Conservation (phyloP, 2,329 filamentous ascomycete genomes). For the Simplicillium aogashimaense region DNA sequence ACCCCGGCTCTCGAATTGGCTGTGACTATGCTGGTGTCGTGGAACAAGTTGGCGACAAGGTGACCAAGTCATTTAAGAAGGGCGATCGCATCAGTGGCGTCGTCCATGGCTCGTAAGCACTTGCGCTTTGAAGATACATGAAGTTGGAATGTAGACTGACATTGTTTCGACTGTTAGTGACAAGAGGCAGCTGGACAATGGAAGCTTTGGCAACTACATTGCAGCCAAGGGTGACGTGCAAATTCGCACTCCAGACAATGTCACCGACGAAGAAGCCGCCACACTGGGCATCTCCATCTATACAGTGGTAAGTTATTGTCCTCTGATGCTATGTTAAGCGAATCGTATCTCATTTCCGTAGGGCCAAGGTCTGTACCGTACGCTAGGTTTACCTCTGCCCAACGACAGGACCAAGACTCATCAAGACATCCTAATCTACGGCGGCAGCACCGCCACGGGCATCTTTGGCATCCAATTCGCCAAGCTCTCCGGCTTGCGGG, state of each 20-base stretch:
- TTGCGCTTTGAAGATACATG: neutral
- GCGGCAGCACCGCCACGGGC: slow-evolving; percentile 42
- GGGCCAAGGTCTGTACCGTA: slow-evolving; percentile 37
- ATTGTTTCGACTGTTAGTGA: slow-evolving; percentile 8
- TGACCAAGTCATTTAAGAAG: slow-evolving; percentile 30
- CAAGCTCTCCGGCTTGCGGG: slow-evolving; percentile 23
- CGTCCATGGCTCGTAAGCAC: slow-evolving; percentile 20
- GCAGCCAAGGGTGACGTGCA: slow-evolving; percentile 27
- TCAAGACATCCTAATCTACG: slow-evolving; percentile 29
- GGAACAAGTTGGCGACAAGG: slow-evolving; percentile 30
- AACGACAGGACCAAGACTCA: slow-evolving; percentile 23
- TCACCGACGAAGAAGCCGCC: slow-evolving; percentile 36
- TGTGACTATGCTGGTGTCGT: slow-evolving; percentile 39
- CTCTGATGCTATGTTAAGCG: too few relatives aligned
- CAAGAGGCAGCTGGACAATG: slow-evolving; percentile 19
- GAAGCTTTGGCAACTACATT: slow-evolving; percentile 29
- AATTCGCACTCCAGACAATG: slow-evolving; percentile 31
- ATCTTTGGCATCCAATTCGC: slow-evolving; percentile 35
- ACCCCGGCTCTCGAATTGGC: slow-evolving; percentile 18
- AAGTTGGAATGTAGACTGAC: neutral
- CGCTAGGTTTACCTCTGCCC: slow-evolving; percentile 34
- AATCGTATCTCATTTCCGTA: slow-evolving; percentile 22
- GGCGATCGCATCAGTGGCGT: slow-evolving; percentile 35
- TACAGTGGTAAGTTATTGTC: too few relatives aligned
- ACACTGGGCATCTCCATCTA: slow-evolving; percentile 23